Conservation (phyloP, 257 asterid genomes). For the Rehmannia glutinosa region DNA sequence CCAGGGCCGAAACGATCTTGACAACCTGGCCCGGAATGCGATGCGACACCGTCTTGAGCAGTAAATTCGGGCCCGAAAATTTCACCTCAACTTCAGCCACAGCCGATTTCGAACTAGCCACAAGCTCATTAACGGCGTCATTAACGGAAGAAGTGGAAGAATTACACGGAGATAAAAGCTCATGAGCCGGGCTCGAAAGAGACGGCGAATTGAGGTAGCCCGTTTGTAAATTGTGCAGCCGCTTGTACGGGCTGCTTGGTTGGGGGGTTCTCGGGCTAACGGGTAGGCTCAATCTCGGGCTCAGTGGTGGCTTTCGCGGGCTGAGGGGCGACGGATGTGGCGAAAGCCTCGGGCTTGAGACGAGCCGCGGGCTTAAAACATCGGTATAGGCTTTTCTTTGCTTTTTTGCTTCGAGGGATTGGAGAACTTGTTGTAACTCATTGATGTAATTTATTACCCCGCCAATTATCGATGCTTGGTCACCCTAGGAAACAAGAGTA, state of each 20-base stretch:
- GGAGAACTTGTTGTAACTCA: slow-evolving; percentile 72
- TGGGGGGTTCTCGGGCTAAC: slow-evolving; percentile 88
- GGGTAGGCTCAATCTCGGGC: slow-evolving; percentile 72
- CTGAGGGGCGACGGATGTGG: slow-evolving; percentile 41
- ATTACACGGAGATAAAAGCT: slow-evolving; percentile 56
- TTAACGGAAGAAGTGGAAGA: slow-evolving; percentile 47
- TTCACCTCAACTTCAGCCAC: slow-evolving; percentile 90
- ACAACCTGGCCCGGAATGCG: slow-evolving; percentile 67
- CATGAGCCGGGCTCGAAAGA: slow-evolving; percentile 30
- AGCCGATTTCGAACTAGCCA: slow-evolving; percentile 69
- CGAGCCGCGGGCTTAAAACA: slow-evolving; percentile 58
- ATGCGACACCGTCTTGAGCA: slow-evolving; percentile 62
- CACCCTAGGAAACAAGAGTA: slow-evolving; percentile 44
- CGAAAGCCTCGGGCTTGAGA: slow-evolving; percentile 49
- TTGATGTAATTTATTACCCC: slow-evolving; percentile 86
- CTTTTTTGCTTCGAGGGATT: slow-evolving; percentile 75
- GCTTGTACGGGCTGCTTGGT: slow-evolving; percentile 67
- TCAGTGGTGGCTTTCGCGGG: slow-evolving; percentile 66
- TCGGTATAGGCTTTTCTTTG: slow-evolving; percentile 70
- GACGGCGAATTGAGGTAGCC: slow-evolving; percentile 28
- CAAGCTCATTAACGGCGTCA: slow-evolving; percentile 63
- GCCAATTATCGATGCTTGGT: slow-evolving; percentile 96
- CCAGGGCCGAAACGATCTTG: slow-evolving; percentile 57
- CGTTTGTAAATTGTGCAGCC: slow-evolving; percentile 21
- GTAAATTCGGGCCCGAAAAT: slow-evolving; percentile 67